phyloP scores from a whole-genome alignment of 139 green algal genomes.

The Ulvella scutata region DNA sequence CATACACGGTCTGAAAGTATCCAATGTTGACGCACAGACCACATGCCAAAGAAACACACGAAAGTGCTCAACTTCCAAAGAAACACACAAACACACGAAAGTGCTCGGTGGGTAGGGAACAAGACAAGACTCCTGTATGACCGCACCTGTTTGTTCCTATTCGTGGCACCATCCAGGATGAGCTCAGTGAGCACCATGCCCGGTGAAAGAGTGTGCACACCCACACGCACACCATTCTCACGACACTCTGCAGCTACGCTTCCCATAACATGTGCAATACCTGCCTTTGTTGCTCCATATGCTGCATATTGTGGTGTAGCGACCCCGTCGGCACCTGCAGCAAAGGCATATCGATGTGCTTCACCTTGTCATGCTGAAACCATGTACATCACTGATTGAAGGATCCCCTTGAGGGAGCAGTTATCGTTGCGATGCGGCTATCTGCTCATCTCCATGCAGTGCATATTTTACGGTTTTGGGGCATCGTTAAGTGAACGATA shows the following conservation, averaged over 20 bases:
- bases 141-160: slow-evolving; percentile 36
- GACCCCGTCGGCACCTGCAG: slow-evolving; percentile 37
- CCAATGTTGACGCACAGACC: neutral
- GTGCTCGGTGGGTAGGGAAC: neutral
- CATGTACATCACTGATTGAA: no score
- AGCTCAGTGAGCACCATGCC: slow-evolving; percentile 87
- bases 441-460: no score
- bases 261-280: slow-evolving; percentile 49
- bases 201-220: slow-evolving; percentile 48
- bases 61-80: neutral
- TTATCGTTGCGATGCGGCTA: no score
- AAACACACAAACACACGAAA: neutral
- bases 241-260: neutral
- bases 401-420: no score
- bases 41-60: neutral
- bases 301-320: slow-evolving; percentile 62
- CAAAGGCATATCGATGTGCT: no score
- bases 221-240: slow-evolving; percentile 7
- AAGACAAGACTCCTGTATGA: neutral
- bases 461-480: no score
- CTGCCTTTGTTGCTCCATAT: slow-evolving; percentile 73
- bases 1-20: no score
- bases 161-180: slow-evolving; percentile 54
- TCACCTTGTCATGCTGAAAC: no score
- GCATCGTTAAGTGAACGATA: no score